Evolutionary conservation across 768 basidiomycete species (phyloP).

Genomic region (Hydnum rufescens): DNA sequence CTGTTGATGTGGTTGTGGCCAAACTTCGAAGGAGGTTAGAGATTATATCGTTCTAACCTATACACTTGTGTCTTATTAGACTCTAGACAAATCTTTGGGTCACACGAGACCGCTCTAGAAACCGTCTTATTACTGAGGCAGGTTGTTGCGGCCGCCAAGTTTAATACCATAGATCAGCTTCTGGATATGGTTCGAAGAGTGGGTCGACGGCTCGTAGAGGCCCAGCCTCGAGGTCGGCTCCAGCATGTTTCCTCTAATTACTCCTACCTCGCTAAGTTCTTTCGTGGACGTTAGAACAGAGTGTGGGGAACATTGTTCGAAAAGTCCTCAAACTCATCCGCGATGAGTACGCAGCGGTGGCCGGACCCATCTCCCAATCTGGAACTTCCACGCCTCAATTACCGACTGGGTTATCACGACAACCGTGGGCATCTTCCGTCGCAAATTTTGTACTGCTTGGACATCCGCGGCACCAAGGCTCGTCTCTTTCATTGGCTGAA

Average conservation of each 20-base stretch:
- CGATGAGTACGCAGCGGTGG: slow-evolving; percentile 83
- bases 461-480: background rate
- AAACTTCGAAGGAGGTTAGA: slow-evolving; percentile 15
- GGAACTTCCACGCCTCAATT: slow-evolving; percentile 13
- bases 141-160: slow-evolving; percentile 71
- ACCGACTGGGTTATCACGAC: slow-evolving; percentile 12
- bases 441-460: slow-evolving; percentile 11
- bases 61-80: background rate
- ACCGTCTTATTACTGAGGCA: slow-evolving; percentile 76
- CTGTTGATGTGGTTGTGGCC: slow-evolving; percentile 14
- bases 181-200: slow-evolving; percentile 58
- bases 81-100: slow-evolving; percentile 74
- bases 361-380: slow-evolving; percentile 24
- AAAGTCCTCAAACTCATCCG: slow-evolving; percentile 85
- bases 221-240: slow-evolving; percentile 77
- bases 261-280: background rate
- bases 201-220: slow-evolving; percentile 64
- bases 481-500: slow-evolving; percentile 42
- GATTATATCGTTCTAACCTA: background rate
- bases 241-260: background rate
- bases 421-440: slow-evolving; percentile 11
- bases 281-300: slow-evolving; percentile 44
- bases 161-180: slow-evolving; percentile 72
- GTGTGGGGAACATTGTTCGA: slow-evolving; percentile 85
- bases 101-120: slow-evolving; percentile 72